Conservation (phyloP, 441 rosid species). For the Jatropha multifida region DNA sequence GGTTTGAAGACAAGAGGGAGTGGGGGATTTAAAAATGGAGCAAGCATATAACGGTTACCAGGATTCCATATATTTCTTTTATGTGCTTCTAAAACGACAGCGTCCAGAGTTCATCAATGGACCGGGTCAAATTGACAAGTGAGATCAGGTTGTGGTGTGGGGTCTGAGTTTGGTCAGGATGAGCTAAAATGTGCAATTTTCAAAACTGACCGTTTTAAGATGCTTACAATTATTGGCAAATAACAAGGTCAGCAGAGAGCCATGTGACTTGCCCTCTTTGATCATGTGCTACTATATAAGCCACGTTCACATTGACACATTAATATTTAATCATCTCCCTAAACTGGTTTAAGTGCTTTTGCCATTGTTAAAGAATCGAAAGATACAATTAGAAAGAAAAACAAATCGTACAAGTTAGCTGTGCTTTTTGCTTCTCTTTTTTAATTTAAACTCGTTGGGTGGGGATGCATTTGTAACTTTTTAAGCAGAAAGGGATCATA, state of each 20-base stretch:
- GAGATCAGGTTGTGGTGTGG: slow-evolving; percentile 2
- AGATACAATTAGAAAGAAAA: neutral
- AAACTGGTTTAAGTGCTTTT: neutral
- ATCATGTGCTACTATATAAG: neutral
- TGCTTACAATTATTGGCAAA: neutral
- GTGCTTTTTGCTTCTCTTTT: neutral
- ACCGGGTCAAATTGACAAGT: slow-evolving; percentile 8
- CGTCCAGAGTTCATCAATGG: slow-evolving; percentile 14
- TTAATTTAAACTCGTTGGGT: too few species aligned
- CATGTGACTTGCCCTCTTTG: neutral
- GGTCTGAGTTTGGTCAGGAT: neutral
- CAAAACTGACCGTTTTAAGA: slow-evolving; percentile 38
- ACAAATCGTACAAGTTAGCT: neutral
- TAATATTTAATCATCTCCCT: neutral
- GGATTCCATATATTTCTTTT: neutral
- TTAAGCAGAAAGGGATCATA: neutral
- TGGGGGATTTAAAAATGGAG: slow-evolving; percentile 1
- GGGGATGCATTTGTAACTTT: too few species aligned
- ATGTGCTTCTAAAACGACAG: neutral
- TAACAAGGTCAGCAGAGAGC: neutral
- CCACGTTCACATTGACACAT: neutral
- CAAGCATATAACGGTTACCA: slow-evolving; percentile 37
- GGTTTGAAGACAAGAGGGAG: slow-evolving; percentile 40
- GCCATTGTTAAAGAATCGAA: neutral
- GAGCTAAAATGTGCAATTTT: neutral